Percentiles rank a stretch among this genome's conserved stretches.
Conservation (phyloP, 495 filamentous ascomycete species). For the Sordaria brevicollis region DNA sequence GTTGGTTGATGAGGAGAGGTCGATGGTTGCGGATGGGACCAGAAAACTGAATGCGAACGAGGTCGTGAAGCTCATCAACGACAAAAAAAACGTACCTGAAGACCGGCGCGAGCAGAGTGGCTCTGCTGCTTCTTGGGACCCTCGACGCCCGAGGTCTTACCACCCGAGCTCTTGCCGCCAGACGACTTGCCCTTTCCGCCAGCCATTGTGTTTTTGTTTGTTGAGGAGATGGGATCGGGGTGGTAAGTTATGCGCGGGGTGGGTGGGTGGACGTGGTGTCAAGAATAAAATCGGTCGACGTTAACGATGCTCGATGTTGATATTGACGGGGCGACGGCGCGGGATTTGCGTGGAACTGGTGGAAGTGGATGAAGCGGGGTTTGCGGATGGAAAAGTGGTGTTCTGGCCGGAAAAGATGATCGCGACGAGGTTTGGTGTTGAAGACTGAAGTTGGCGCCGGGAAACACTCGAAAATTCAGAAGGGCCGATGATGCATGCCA, state of each 20-base stretch:
- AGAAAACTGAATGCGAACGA: constrained; percentile 3
- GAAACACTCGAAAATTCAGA: constrained; percentile 23
- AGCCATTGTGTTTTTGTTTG: constrained; percentile 36
- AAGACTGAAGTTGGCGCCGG: constrained; percentile 2
- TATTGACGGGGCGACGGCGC: constrained; percentile 8
- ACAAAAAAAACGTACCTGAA: constrained; percentile 71
- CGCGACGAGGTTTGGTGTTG: constrained; percentile 22
- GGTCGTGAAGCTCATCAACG: constrained; percentile 6
- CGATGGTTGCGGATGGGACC: not conserved
- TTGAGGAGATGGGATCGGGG: constrained; percentile 9
- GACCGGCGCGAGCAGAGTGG: constrained; percentile 94
- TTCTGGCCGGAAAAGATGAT: not conserved
- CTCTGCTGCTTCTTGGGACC: constrained; percentile 87
- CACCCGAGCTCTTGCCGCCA: constrained; percentile 75
- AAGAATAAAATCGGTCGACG: not conserved
- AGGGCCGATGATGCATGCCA: constrained; percentile 16
- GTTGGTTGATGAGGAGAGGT: not conserved
- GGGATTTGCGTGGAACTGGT: not conserved
- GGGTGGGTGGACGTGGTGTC: constrained; percentile 2
- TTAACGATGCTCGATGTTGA: constrained; percentile 4
- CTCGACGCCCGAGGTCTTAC: constrained; percentile 68
- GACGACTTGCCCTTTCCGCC: constrained; percentile 93
- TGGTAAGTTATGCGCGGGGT: constrained; percentile 14
- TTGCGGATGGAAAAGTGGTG: constrained; percentile 7
- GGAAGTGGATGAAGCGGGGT: constrained; percentile 7